Evolutionary conservation across 164 flowering plant species (phyloP), one percentile per base, ranked within the genome.

Genomic region (Cinnamomum chago): DNA sequence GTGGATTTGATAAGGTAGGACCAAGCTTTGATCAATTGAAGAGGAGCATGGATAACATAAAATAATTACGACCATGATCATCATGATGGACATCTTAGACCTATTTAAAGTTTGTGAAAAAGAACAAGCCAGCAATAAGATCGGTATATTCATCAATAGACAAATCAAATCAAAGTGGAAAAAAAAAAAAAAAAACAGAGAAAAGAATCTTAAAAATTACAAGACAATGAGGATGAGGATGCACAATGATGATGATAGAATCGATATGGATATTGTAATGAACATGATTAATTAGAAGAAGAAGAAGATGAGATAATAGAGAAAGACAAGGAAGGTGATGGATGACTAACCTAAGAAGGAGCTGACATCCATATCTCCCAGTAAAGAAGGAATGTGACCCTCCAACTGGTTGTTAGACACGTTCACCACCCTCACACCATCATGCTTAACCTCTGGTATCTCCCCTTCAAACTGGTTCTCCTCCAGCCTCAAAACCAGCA

Each of bases 391-490:
- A 24, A 94, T 86, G 1, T 70, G 75, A 58, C 98, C 98, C 58
- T 72, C 82, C 52, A 94, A 83, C 18, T 62, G 70, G 78, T 94
- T 94, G 58, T 88, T 70, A 0, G 93, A 75, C 0, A 91, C 47
- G 70, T 90, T 83, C 27, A 89, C 75, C 17, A 23, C 0, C 0
- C 12, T 27, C 73, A 86, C 70, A 9, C 52, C 65, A 67, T 55
- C 65, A 66, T 82, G 88, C 5, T 10, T 47, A 79, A 94, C 88
- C 58, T 84, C 75, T 0, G 97, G 98, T 15, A 94, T 84, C 27
- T 35, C 27, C 1, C 97, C 98, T 5, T 67, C 73, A 68, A 94
- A 86, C 50, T 73, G 75, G 64, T 94, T 94, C 0, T 79, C 81
- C 58, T 87, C 86, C 10, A 94, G 77, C 73, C 76, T 77, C 78